Evolutionary conservation across 2,329 filamentous ascomycete genomes (phyloP), one percentile per base, ranked within the genome.

Genomic region (Aureobasidium zeae): DNA sequence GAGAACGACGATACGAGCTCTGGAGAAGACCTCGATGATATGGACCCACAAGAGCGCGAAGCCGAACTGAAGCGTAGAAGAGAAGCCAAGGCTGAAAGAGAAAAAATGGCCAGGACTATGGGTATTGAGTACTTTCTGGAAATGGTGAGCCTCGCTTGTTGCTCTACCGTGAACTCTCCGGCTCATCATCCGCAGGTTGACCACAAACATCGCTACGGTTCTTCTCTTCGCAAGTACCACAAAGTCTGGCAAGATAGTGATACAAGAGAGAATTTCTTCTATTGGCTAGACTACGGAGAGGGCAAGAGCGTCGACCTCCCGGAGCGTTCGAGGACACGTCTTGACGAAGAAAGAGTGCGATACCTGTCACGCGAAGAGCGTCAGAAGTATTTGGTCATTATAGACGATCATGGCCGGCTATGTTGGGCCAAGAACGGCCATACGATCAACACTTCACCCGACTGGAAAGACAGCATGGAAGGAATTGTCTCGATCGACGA

Each of bases 221-320:
- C 79, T 43, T 93, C 91, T 52, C 63, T 94, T 38, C 72, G 83
- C 22, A 74, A 76, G 22, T 95, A 94, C 54, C 88, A 95, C 56
- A 76, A 78, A 47, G 77, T 83, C 51, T 95, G 88, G 88, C 86
- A 86, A 60, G 76, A 74, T 48, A 69, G 77, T 1, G 70, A 83
- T 20, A 89, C 86, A 0, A 75, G 78, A 4, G 82, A 94, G 59
- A 94, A 91, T 57, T 95, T 88, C 71, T 94, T 94, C 61, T 89
- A 87, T 64, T 94, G 88, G 87, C 70, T 94, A 1, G 88, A 95
- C 58, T 71, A 83, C 47, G 88, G 88, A 4, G 80, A 81, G 36
- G 88, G 88, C 0, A 77, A 69, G 52, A 61, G 74, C 28, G 58
- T 91, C 31, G 81, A 89, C 50, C 66, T 89, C 10, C 73, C 77